Conservation (phyloP, 2,329 filamentous ascomycete genomes). For the Pestalotiopsis sp. region DNA sequence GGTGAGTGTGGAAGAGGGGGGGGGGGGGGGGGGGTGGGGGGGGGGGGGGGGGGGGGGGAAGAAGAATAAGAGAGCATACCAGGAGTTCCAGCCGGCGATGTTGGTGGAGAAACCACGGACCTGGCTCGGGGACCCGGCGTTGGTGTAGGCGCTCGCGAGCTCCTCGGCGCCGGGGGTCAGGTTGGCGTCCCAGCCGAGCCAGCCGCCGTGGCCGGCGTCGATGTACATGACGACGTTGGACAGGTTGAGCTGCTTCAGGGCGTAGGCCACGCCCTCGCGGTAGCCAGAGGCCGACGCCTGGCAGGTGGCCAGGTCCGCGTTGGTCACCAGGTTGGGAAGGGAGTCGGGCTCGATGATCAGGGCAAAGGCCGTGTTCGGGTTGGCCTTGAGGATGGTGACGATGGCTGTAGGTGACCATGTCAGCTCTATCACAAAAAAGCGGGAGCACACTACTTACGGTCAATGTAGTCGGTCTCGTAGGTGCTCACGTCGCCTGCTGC, state of each 20-base stretch:
- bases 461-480: constrained; percentile 56
- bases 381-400: constrained; percentile 42
- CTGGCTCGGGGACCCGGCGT: constrained; percentile 49
- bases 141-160: constrained; percentile 51
- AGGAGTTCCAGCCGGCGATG: constrained; percentile 58
- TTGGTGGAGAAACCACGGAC: constrained; percentile 59
- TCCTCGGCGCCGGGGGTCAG: constrained; percentile 49
- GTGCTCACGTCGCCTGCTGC: constrained; percentile 47
- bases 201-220: constrained; percentile 59
- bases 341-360: constrained; percentile 58
- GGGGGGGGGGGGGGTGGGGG: too few relatives aligned
- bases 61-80: constrained; percentile 26
- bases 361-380: constrained; percentile 45
- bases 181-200: constrained; percentile 61
- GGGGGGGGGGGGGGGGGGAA: too few relatives aligned
- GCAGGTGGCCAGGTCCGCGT: constrained; percentile 52
- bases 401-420: constrained; percentile 27
- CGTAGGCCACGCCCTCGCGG: constrained; percentile 51
- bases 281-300: constrained; percentile 46
- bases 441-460: constrained; percentile 31
- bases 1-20: too few relatives aligned
- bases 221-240: constrained; percentile 61
- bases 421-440: not conserved
- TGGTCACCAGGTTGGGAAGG: constrained; percentile 60
- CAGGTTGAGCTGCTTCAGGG: constrained; percentile 53